Evolutionary conservation across 257 asterid species (phyloP).

Genomic region (Solanum bulbocastanum): DNA sequence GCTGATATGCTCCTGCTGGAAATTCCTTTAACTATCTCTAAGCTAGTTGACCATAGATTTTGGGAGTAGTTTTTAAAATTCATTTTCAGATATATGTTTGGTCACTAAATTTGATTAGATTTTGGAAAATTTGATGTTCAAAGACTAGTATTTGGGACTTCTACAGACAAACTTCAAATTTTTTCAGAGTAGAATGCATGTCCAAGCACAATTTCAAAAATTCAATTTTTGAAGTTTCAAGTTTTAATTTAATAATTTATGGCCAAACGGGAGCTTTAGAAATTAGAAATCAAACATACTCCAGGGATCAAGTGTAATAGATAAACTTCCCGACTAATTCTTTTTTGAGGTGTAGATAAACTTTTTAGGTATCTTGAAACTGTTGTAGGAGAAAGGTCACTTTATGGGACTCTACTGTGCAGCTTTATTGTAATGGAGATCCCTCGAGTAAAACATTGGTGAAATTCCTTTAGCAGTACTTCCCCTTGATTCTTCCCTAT

Average conservation of each 20-base stretch:
- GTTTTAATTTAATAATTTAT: neutral
- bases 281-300: neutral
- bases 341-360: neutral
- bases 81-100: neutral
- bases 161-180: neutral
- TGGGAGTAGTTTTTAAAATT: neutral
- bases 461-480: neutral
- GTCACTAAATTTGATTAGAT: neutral
- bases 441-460: neutral
- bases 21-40: neutral
- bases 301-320: neutral
- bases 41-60: neutral
- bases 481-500: neutral
- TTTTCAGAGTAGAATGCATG: neutral
- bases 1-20: neutral
- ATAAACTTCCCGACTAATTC: neutral
- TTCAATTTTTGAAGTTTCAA: neutral
- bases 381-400: neutral
- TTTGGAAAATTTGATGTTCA: neutral
- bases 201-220: neutral
- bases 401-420: neutral
- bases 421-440: neutral
- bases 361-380: neutral
- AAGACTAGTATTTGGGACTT: neutral
- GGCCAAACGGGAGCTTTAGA: neutral